Conservation (phyloP, 2,329 filamentous ascomycete species). For the Myriangium duriaei region DNA sequence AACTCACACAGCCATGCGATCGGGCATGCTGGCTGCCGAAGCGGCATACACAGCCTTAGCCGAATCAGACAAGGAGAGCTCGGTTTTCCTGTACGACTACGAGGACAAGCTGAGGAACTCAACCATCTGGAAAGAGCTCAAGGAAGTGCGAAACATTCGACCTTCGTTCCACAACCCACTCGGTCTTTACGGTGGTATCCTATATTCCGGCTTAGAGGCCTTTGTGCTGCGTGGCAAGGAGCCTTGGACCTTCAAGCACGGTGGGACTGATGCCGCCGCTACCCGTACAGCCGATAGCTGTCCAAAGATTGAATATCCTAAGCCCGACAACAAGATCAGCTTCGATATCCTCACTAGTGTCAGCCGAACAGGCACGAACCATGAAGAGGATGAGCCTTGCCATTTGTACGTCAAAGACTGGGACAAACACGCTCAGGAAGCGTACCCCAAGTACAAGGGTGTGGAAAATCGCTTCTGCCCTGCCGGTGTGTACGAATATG, state of each 20-base stretch:
- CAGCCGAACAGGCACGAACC: constrained; percentile 89
- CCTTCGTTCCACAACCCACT: constrained; percentile 84
- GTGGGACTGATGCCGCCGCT: constrained; percentile 59
- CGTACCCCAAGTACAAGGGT: constrained; percentile 81
- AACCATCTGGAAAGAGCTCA: constrained; percentile 85
- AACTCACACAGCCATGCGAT: constrained; percentile 95
- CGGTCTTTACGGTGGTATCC: constrained; percentile 75
- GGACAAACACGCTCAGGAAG: constrained; percentile 73
- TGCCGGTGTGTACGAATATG: constrained; percentile 94
- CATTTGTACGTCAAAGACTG: constrained; percentile 92
- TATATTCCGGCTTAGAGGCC: constrained; percentile 89
- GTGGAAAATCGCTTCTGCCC: constrained; percentile 95
- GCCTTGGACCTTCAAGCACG: constrained; percentile 89
- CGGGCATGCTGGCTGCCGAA: constrained; percentile 90
- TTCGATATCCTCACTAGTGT: constrained; percentile 97
- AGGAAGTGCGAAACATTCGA: constrained; percentile 92
- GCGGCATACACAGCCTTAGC: constrained; percentile 69
- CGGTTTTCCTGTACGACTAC: constrained; percentile 88
- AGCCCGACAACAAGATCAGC: constrained; percentile 86
- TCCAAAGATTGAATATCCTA: constrained; percentile 87
- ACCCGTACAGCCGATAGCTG: constrained; percentile 71
- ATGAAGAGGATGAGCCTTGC: constrained; percentile 96
- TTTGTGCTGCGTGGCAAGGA: constrained; percentile 72
- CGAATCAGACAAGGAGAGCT: constrained; percentile 41
- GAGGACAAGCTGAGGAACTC: constrained; percentile 78